Percentiles rank a stretch among this genome's conserved stretches.
Conservation (phyloP, 2,329 filamentous ascomycete genomes). For the Xylaria sp. region DNA sequence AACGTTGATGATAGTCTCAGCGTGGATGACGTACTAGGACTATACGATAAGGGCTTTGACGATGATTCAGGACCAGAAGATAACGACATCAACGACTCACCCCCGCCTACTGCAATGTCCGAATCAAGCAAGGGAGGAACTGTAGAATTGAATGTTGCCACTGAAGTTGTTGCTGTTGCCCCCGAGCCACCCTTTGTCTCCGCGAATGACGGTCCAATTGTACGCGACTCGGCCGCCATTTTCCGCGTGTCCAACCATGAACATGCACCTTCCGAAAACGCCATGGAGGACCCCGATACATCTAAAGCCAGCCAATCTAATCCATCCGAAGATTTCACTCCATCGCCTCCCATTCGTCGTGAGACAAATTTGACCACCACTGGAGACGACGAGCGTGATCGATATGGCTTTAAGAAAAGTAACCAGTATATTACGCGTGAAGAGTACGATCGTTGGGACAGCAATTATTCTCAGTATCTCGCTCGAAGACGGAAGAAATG, state of each 20-base stretch:
- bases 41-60: conserved; percentile 69
- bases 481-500: conserved; percentile 81
- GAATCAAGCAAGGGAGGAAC: conserved; percentile 46
- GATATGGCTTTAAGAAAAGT: conserved; percentile 90
- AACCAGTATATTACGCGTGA: conserved; percentile 77
- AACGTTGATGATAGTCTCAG: conserved; percentile 57
- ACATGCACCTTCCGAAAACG: conserved; percentile 42
- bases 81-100: conserved; percentile 44
- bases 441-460: conserved; percentile 84
- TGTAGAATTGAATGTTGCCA: conserved; percentile 49
- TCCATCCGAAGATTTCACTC: conserved; percentile 9
- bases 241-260: conserved; percentile 44
- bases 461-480: conserved; percentile 75
- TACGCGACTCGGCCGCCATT: conserved; percentile 49
- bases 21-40: conserved; percentile 72
- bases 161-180: conserved; percentile 31
- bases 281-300: background rate
- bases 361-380: conserved; percentile 45
- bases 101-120: conserved; percentile 47
- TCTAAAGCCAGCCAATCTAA: background rate
- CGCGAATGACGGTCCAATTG: conserved; percentile 21
- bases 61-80: conserved; percentile 56
- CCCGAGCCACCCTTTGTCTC: background rate
- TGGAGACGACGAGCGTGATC: conserved; percentile 68
- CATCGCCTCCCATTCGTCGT: conserved; percentile 34